Evolutionary conservation across 805 yeast genomes (phyloP).

Genomic region (Dipodascus geniculatus): DNA sequence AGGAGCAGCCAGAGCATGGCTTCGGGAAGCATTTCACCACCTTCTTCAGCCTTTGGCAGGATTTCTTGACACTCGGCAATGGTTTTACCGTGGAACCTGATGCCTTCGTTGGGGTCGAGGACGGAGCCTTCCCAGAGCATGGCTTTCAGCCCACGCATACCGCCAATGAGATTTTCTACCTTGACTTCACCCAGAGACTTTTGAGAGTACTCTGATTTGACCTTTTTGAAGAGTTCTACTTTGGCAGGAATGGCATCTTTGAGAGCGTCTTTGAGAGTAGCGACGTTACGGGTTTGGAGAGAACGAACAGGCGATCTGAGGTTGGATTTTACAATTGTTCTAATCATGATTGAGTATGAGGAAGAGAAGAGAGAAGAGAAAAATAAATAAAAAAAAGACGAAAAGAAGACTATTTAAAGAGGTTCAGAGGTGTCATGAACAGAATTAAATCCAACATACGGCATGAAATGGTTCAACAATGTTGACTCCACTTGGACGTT

Average conservation of each 20-base stretch:
- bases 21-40: slow-evolving; percentile 52
- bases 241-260: slow-evolving; percentile 34
- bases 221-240: slow-evolving; percentile 28
- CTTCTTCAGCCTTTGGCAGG: slow-evolving; percentile 46
- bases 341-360: neutral
- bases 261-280: slow-evolving; percentile 24
- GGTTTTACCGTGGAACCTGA: slow-evolving; percentile 67
- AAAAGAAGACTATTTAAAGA: neutral
- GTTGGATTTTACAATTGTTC: neutral
- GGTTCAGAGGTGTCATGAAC: too few species aligned
- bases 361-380: too few species aligned
- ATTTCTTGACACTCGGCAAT: slow-evolving; percentile 57
- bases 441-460: neutral
- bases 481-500: too few species aligned
- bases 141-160: slow-evolving; percentile 70
- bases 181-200: slow-evolving; percentile 35
- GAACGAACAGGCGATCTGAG: neutral
- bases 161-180: slow-evolving; percentile 43
- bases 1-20: slow-evolving; percentile 63
- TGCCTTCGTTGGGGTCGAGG: slow-evolving; percentile 65
- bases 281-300: neutral
- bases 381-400: neutral
- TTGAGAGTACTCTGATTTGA: slow-evolving; percentile 28
- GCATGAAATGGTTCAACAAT: neutral
- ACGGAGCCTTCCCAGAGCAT: slow-evolving; percentile 74